phyloP scores from a whole-genome alignment of 2,329 filamentous ascomycete species.

The Verticillium zaregamsianum region DNA sequence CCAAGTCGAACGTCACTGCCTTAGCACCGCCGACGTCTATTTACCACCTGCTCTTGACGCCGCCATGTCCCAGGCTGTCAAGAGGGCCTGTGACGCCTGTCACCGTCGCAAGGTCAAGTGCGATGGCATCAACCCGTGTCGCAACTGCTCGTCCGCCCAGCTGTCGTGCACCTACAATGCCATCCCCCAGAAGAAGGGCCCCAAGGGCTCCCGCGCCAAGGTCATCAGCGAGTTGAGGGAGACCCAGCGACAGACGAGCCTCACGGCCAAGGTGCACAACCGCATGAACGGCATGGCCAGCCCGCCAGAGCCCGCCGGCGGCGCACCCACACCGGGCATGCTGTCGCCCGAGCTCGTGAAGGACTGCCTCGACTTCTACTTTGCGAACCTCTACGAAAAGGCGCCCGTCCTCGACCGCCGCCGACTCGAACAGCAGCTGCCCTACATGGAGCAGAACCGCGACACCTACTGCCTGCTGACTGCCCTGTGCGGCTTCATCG shows the following conservation, averaged over 20 bases:
- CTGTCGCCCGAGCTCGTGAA: constrained; percentile 60
- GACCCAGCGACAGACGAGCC: constrained; percentile 62
- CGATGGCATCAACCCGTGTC: constrained; percentile 66
- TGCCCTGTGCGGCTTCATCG: constrained; percentile 63
- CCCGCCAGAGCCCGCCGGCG: constrained; percentile 39
- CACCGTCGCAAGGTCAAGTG: constrained; percentile 74
- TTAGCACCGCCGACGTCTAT: neutral
- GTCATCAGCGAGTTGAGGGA: constrained; percentile 71
- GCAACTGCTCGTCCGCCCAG: constrained; percentile 64
- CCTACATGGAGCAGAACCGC: constrained; percentile 57
- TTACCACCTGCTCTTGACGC: neutral
- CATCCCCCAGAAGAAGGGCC: constrained; percentile 72
- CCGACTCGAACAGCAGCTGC: constrained; percentile 52
- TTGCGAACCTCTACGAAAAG: constrained; percentile 60
- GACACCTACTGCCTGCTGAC: constrained; percentile 62
- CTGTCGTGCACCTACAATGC: constrained; percentile 71
- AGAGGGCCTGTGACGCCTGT: constrained; percentile 67
- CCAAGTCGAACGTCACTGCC: neutral
- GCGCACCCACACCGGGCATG: constrained; percentile 55
- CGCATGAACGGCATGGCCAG: constrained; percentile 52
- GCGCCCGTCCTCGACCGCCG: constrained; percentile 59
- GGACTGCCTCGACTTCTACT: constrained; percentile 64
- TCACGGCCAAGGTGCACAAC: constrained; percentile 58
- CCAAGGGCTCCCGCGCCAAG: constrained; percentile 70
- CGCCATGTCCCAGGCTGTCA: constrained; percentile 47